phyloP scores from a whole-genome alignment of 345 rosid genomes.

The Populus euphratica region DNA sequence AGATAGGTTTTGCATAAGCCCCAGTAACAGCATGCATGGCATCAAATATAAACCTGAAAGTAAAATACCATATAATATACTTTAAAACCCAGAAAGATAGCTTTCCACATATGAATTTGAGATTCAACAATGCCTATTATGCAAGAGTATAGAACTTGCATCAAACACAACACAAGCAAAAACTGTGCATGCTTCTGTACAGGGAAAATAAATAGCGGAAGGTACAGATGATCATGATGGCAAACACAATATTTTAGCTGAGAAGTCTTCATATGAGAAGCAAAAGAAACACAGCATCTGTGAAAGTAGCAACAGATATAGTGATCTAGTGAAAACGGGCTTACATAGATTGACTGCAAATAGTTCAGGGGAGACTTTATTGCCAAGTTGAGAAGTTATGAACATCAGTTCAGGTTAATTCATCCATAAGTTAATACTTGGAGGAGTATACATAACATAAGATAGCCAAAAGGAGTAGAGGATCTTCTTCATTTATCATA shows the following conservation, averaged over 20 bases:
- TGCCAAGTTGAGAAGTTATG: not conserved
- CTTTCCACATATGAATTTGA: slow-evolving; percentile 4
- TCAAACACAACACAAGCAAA: not conserved
- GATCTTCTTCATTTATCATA: not conserved
- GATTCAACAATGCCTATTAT: not conserved
- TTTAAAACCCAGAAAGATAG: slow-evolving; percentile 1
- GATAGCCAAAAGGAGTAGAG: not conserved
- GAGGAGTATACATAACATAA: not conserved
- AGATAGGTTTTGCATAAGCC: slow-evolving; percentile 90
- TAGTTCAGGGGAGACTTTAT: not conserved
- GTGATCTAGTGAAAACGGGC: not conserved
- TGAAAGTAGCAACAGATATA: not conserved
- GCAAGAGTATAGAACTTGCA: not conserved
- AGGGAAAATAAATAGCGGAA: not conserved
- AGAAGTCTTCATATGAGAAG: not conserved
- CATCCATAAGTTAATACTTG: not conserved
- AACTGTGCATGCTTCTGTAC: not conserved
- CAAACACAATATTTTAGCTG: not conserved
- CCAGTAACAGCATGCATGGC: slow-evolving; percentile 99
- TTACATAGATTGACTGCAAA: not conserved
- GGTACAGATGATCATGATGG: not conserved
- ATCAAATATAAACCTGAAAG: slow-evolving; percentile 70
- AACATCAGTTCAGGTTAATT: not conserved
- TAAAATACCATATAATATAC: slow-evolving; percentile 1
- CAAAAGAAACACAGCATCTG: not conserved